phyloP scores from a whole-genome alignment of 192 early-diverging fungal genomes.

The Rhizophagus clarus region DNA sequence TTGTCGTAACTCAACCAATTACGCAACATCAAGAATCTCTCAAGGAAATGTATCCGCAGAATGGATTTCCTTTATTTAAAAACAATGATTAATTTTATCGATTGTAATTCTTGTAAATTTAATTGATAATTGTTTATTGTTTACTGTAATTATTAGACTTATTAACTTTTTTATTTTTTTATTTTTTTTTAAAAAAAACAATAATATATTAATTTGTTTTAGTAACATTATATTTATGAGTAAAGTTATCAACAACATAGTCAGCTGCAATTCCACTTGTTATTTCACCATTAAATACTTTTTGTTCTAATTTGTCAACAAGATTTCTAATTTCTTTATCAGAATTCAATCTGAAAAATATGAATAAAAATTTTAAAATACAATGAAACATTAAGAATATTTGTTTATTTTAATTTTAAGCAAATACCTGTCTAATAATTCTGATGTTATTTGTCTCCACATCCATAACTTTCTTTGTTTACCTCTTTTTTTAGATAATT shows the following conservation, averaged over 20 bases:
- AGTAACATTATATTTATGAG: background rate
- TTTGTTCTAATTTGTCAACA: constrained; percentile 43
- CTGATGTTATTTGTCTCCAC: constrained; percentile 69
- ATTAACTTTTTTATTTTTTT: too few relatives aligned
- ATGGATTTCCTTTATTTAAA: too few relatives aligned
- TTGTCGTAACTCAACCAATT: too few relatives aligned
- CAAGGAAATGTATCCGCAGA: too few relatives aligned
- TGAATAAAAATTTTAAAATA: background rate
- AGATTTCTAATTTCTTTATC: constrained; percentile 41
- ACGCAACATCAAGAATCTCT: too few relatives aligned
- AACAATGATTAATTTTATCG: too few relatives aligned
- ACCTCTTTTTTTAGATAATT: constrained; percentile 51
- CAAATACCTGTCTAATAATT: constrained; percentile 56
- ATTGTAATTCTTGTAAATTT: too few relatives aligned
- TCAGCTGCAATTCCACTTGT: constrained; percentile 56
- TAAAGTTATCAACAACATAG: constrained; percentile 52
- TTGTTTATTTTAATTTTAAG: background rate
- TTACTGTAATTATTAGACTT: too few relatives aligned
- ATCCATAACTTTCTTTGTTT: constrained; percentile 66
- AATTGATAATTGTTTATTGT: too few relatives aligned
- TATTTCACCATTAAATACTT: constrained; percentile 51
- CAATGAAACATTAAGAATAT: background rate
- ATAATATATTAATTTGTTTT: background rate
- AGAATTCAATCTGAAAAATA: constrained; percentile 39
- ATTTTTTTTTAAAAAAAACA: too few relatives aligned